Percentiles rank a stretch among this genome's conserved stretches.
Evolutionary conservation across 257 asterid species (phyloP).

Genomic region (Agastache rugosa): DNA sequence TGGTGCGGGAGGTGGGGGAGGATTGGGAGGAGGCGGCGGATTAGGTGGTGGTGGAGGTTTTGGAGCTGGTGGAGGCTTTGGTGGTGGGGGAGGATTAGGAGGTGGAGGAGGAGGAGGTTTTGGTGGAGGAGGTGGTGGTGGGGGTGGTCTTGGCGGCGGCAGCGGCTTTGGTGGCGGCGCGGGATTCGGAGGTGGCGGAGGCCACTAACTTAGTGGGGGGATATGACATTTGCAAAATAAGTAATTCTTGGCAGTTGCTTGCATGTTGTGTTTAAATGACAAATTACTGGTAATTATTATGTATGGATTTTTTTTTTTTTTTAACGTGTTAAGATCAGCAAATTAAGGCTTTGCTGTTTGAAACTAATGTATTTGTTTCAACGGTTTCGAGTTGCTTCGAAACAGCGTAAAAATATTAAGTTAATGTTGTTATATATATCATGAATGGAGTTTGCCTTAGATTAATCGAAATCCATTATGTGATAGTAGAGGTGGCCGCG

Average conservation of each 20-base stretch:
- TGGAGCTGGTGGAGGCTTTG: conserved; percentile 16
- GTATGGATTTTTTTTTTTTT: not conserved
- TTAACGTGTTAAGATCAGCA: not conserved
- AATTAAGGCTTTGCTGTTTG: conserved; percentile 1
- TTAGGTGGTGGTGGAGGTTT: not conserved
- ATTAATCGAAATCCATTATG: not conserved
- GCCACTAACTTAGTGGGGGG: conserved; percentile 16
- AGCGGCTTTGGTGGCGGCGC: conserved; percentile 25
- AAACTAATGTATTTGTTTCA: conserved; percentile 20
- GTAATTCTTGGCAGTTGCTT: not conserved
- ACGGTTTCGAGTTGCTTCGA: not conserved
- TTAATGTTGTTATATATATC: not conserved
- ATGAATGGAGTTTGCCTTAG: not conserved
- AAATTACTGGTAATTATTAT: not conserved
- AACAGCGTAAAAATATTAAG: not conserved
- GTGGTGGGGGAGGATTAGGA: conserved; percentile 15
- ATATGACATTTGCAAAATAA: not conserved
- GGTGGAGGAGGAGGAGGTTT: conserved; percentile 25
- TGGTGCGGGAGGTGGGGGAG: not conserved
- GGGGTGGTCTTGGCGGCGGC: conserved; percentile 32
- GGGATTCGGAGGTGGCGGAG: conserved; percentile 41
- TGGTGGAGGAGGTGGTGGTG: conserved; percentile 22
- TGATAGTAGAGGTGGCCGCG: too few relatives aligned
- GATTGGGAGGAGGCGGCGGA: not conserved
- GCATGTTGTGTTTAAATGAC: not conserved